Evolutionary conservation across 306 rosid species (phyloP).

Genomic region (Prunus kanzakura): DNA sequence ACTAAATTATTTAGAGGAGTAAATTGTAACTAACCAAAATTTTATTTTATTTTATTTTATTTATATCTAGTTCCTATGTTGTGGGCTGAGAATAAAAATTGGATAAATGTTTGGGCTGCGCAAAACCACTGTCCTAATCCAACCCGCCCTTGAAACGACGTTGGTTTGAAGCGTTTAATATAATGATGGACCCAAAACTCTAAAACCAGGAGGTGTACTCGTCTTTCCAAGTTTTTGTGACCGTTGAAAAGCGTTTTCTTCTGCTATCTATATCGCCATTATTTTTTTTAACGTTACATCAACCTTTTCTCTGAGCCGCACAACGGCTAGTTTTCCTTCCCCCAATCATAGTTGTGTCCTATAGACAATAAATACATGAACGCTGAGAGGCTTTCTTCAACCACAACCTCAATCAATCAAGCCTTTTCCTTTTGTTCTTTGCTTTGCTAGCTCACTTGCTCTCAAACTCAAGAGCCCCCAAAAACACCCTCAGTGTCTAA

Average conservation of each 20-base stretch:
- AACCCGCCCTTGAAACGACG: no score
- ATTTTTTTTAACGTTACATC: background rate
- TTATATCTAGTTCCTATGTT: no score
- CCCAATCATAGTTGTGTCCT: background rate
- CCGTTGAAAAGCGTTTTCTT: constrained; percentile 10
- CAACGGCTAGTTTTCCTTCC: constrained; percentile 66
- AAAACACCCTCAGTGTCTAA: background rate
- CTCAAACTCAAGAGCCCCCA: background rate
- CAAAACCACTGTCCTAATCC: no score
- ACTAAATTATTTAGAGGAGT: no score
- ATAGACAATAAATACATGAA: constrained; percentile 33
- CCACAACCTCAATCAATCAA: background rate
- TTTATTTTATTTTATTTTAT: no score
- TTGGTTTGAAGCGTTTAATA: no score
- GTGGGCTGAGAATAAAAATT: no score
- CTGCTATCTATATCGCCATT: background rate
- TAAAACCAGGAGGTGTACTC: background rate
- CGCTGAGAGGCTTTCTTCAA: background rate
- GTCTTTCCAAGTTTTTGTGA: background rate
- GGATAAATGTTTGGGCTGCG: no score
- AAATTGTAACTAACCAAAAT: no score
- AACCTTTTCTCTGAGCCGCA: constrained; percentile 15
- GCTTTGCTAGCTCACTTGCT: background rate
- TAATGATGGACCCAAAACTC: background rate
- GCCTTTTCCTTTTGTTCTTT: no score